phyloP scores from a whole-genome alignment of 495 filamentous ascomycete species.

The Talaromyces nanjingensis region DNA sequence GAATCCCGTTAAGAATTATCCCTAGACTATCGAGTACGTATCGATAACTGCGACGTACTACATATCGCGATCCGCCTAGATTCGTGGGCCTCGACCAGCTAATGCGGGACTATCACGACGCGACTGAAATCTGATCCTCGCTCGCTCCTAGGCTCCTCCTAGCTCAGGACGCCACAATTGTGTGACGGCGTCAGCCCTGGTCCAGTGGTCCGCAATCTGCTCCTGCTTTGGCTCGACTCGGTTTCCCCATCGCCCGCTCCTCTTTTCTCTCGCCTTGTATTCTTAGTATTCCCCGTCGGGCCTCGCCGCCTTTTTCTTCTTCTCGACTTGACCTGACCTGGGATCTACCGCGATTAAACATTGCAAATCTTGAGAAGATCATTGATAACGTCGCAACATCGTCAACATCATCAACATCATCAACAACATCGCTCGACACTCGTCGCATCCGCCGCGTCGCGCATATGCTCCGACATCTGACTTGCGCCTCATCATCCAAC shows the following conservation, averaged over 20 bases:
- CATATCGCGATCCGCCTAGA: not conserved
- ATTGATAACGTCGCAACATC: not conserved
- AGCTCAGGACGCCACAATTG: conserved; percentile 7
- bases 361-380: not conserved
- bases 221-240: not conserved
- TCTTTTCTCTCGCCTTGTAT: conserved; percentile 3
- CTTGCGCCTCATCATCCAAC: not conserved
- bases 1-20: not conserved
- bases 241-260: not conserved
- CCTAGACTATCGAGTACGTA: not conserved
- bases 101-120: conserved; percentile 5
- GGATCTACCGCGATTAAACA: not conserved
- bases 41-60: not conserved
- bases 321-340: not conserved
- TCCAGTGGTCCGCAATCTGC: not conserved
- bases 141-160: too few species aligned
- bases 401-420: not conserved
- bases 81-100: not conserved
- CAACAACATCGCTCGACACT: not conserved
- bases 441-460: not conserved
- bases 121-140: conserved; percentile 1
- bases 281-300: conserved; percentile 1
- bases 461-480: not conserved
- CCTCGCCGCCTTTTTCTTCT: conserved; percentile 9
- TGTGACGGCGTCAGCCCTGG: conserved; percentile 3